These are phyloP conservation scores for Fusarium sp. DNA, from an alignment of 2,329 filamentous ascomycete genomes.

Conservation along the genomic window DNA sequence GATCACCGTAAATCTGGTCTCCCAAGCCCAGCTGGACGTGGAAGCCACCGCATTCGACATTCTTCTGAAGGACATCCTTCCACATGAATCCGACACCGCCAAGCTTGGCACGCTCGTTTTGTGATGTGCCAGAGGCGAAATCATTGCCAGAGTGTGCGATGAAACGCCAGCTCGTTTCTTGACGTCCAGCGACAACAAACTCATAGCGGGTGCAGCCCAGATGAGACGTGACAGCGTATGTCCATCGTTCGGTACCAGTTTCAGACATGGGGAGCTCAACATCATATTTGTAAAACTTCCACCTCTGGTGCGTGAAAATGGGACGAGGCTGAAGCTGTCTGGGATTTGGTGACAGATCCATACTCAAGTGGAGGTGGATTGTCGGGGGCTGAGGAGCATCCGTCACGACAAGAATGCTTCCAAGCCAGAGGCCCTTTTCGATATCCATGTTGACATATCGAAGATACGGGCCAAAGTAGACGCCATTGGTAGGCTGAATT, in stretches of 20 bases:
- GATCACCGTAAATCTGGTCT: slow-evolving; percentile 94
- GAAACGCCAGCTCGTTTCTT: slow-evolving; percentile 95
- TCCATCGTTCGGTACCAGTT: slow-evolving; percentile 83
- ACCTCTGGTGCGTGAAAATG: slow-evolving; percentile 91
- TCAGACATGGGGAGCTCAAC: slow-evolving; percentile 92
- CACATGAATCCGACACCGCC: slow-evolving; percentile 97
- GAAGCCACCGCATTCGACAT: slow-evolving; percentile 95
- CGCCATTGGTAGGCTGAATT: slow-evolving; percentile 91
- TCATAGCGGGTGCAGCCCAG: slow-evolving; percentile 98
- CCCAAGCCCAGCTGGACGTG: slow-evolving; percentile 93
- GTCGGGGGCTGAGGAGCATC: slow-evolving; percentile 93
- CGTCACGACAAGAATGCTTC: slow-evolving; percentile 92
- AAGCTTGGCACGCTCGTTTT: slow-evolving; percentile 85
- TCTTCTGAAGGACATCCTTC: slow-evolving; percentile 98
- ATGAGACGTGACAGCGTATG: slow-evolving; percentile 97
- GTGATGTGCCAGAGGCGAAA: slow-evolving; percentile 87
- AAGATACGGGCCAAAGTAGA: slow-evolving; percentile 97
- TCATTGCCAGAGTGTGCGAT: slow-evolving; percentile 97
- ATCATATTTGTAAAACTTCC: slow-evolving; percentile 97
- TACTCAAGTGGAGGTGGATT: slow-evolving; percentile 92
- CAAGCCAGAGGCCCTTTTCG: slow-evolving; percentile 89
- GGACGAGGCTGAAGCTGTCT: slow-evolving; percentile 84
- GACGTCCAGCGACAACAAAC: slow-evolving; percentile 90
- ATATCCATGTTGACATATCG: slow-evolving; percentile 98
- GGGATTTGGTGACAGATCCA: slow-evolving; percentile 92